Conservation (phyloP, 805 yeast genomes). For the Yarrowia alimentaria region DNA sequence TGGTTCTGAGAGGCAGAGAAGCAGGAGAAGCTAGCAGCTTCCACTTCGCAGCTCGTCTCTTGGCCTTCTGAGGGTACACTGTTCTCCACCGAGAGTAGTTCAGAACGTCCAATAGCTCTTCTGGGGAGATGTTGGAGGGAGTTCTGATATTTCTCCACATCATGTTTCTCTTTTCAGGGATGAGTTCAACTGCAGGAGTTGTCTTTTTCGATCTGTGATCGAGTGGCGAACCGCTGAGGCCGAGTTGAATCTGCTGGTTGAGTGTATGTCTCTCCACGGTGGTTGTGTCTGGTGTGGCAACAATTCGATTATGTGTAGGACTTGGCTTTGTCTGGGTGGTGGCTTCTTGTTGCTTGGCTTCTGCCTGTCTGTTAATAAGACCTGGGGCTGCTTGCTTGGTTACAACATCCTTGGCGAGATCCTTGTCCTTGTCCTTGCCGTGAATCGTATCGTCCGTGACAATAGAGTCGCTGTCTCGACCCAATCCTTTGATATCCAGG, state of each 20-base stretch:
- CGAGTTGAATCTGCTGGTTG: constrained; percentile 1
- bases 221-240: constrained; percentile 5
- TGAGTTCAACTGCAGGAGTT: not conserved
- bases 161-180: constrained; percentile 33
- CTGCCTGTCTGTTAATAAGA: too few relatives aligned
- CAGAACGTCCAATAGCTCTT: constrained; percentile 54
- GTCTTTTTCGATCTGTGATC: not conserved
- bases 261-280: constrained; percentile 9
- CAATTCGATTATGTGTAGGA: constrained; percentile 1
- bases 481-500: constrained; percentile 2
- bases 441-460: constrained; percentile 13
- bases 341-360: too few relatives aligned
- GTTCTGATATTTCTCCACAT: constrained; percentile 68
- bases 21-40: constrained; percentile 91
- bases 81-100: constrained; percentile 88
- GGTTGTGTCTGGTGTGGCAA: constrained; percentile 3
- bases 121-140: constrained; percentile 67
- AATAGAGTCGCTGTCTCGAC: not conserved
- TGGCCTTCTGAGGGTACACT: constrained; percentile 74
- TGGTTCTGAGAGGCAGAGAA: constrained; percentile 77
- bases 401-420: not conserved
- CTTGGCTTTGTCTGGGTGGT: not conserved
- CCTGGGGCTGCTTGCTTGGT: too few relatives aligned
- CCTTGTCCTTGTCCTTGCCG: too few relatives aligned
- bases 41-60: constrained; percentile 79